phyloP scores from a whole-genome alignment of 2,329 filamentous ascomycete species.

The Beauveria sp. region DNA sequence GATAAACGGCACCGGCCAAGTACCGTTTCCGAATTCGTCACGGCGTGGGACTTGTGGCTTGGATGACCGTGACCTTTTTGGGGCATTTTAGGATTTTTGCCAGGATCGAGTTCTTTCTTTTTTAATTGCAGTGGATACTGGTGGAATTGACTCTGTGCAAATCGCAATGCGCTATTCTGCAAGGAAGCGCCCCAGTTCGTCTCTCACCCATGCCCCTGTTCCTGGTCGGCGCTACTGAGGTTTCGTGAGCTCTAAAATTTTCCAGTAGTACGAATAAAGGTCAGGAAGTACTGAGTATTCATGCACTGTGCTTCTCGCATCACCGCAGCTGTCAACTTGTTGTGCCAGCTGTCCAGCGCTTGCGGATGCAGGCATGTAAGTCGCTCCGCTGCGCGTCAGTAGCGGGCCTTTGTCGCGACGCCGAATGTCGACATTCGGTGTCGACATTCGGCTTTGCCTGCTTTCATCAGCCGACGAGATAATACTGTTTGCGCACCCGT shows the following conservation, averaged over 20 bases:
- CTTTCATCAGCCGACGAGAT: neutral
- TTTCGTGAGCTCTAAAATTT: neutral
- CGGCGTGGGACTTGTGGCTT: neutral
- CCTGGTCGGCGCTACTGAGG: neutral
- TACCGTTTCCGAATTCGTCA: neutral
- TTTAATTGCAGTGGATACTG: slow-evolving; percentile 10
- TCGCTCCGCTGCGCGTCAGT: neutral
- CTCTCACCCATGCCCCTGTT: neutral
- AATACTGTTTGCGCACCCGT: neutral
- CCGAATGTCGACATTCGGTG: neutral
- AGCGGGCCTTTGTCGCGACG: too few species aligned
- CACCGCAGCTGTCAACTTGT: neutral
- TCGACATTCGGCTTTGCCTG: neutral
- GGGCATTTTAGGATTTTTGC: neutral
- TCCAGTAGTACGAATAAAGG: too few species aligned
- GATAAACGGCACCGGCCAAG: neutral
- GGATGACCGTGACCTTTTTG: too few species aligned
- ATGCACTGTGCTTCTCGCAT: neutral
- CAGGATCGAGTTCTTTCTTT: neutral
- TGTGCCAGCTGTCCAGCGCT: neutral
- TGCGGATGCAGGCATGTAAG: neutral
- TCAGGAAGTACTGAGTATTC: neutral
- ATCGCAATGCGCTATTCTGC: slow-evolving; percentile 6
- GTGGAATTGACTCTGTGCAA: slow-evolving; percentile 9
- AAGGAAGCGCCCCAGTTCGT: neutral